Percentiles rank a stretch among this genome's conserved stretches.
Conservation (phyloP, 2,329 filamentous ascomycete species). For the Penicillium sp. region DNA sequence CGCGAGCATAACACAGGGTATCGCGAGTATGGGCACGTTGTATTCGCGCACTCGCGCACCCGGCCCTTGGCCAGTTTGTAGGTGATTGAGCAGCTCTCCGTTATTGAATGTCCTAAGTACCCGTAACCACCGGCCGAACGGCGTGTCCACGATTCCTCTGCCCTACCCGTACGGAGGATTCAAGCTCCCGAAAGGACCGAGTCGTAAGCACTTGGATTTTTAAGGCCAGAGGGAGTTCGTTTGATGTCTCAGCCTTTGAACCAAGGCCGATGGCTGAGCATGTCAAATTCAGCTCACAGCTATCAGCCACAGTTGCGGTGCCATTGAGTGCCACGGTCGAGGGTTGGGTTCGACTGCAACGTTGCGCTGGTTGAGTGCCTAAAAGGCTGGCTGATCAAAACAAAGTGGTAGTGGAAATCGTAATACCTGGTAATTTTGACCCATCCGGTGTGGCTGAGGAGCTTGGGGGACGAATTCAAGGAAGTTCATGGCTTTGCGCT, state of each 20-base stretch:
- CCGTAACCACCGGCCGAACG: too few species aligned
- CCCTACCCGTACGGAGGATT: background rate
- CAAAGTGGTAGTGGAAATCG: background rate
- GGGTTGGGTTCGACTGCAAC: background rate
- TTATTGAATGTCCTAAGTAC: too few species aligned
- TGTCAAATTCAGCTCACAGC: too few species aligned
- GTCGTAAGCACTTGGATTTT: background rate
- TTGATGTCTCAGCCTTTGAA: background rate
- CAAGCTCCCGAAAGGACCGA: background rate
- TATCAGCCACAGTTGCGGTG: background rate
- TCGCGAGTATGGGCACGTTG: constrained; percentile 38
- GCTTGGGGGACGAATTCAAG: background rate
- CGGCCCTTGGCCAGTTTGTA: constrained; percentile 14
- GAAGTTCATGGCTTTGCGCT: background rate
- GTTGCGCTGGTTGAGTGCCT: background rate
- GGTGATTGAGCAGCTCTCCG: background rate
- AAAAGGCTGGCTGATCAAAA: background rate
- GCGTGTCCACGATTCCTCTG: background rate
- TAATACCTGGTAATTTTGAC: background rate
- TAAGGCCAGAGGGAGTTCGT: background rate
- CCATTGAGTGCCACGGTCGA: background rate
- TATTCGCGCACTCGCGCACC: constrained; percentile 24
- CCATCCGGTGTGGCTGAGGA: background rate
- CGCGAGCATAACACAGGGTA: constrained; percentile 31
- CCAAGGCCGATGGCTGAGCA: background rate